A percentile compares a stretch with the other conserved stretches of the same genome.
These are phyloP conservation scores for Microcyclosporella mali DNA, from an alignment of 2,329 filamentous ascomycete species.

Conservation along the genomic window DNA sequence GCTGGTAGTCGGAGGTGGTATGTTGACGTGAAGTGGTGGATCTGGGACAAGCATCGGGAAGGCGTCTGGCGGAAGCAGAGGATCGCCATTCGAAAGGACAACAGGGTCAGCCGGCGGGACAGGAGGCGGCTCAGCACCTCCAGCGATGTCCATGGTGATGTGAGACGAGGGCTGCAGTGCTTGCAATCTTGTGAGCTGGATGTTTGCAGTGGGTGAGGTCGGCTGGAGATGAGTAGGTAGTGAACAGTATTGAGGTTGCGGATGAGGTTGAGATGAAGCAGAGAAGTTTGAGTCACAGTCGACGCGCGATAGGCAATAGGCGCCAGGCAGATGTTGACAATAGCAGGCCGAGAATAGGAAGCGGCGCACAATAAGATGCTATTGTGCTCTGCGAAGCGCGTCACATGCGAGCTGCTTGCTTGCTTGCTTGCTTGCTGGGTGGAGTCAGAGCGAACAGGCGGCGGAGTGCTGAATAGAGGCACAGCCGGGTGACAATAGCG, in stretches of 20 bases:
- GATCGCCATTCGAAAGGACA: background rate
- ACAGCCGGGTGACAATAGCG: no score
- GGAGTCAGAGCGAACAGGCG: no score
- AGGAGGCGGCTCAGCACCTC: background rate
- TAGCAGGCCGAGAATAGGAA: no score
- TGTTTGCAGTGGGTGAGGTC: background rate
- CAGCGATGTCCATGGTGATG: slow-evolving; percentile 2
- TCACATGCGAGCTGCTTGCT: no score
- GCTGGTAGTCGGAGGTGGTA: background rate
- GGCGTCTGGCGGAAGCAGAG: background rate
- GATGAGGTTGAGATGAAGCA: background rate
- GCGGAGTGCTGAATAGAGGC: no score
- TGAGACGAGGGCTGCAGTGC: background rate
- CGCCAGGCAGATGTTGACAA: no score
- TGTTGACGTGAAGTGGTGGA: background rate
- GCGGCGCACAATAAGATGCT: no score
- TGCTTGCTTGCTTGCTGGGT: no score
- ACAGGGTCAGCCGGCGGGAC: background rate
- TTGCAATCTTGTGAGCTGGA: no score
- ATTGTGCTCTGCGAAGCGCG: no score
- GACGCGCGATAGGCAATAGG: no score
- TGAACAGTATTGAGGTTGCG: no score
- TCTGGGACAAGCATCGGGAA: background rate
- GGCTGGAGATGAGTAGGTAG: background rate
- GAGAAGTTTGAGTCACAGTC: background rate